These are phyloP conservation scores for Podila epigama DNA, from an alignment of 192 early-diverging fungal genomes.

Conservation along the genomic window DNA sequence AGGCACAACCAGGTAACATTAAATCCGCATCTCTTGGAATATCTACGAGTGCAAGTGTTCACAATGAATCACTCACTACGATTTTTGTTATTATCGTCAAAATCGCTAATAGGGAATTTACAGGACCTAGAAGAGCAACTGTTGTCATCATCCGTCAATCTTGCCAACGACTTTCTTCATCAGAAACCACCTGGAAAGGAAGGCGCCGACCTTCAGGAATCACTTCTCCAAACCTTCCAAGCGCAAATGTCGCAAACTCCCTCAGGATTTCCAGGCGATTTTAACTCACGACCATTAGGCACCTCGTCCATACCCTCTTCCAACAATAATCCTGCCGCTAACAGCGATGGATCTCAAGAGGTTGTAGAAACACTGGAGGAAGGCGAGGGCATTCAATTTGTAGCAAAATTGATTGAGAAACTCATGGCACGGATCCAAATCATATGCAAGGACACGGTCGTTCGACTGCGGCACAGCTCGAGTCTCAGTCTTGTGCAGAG, in stretches of 20 bases:
- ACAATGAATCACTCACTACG: background rate
- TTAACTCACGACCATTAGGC: slow-evolving; percentile 16
- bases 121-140: slow-evolving; percentile 67
- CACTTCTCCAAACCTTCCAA: slow-evolving; percentile 61
- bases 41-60: background rate
- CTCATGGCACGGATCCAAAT: slow-evolving; percentile 85
- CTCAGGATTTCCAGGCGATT: slow-evolving; percentile 42
- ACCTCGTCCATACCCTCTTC: slow-evolving; percentile 8
- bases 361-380: slow-evolving; percentile 18
- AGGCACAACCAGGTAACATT: slow-evolving; percentile 15
- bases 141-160: slow-evolving; percentile 82
- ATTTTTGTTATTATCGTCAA: background rate
- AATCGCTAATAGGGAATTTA: slow-evolving; percentile 21
- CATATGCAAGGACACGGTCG: slow-evolving; percentile 59
- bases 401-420: slow-evolving; percentile 84
- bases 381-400: slow-evolving; percentile 74
- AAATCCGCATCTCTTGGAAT: background rate
- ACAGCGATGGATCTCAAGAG: background rate
- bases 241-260: slow-evolving; percentile 25
- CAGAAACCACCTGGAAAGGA: slow-evolving; percentile 67
- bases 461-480: slow-evolving; percentile 61
- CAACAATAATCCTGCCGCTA: background rate
- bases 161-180: slow-evolving; percentile 89
- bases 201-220: slow-evolving; percentile 65
- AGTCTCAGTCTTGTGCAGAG: slow-evolving; percentile 23